phyloP scores from a whole-genome alignment of 208 protist species.

The Leishmania lainsoni region DNA sequence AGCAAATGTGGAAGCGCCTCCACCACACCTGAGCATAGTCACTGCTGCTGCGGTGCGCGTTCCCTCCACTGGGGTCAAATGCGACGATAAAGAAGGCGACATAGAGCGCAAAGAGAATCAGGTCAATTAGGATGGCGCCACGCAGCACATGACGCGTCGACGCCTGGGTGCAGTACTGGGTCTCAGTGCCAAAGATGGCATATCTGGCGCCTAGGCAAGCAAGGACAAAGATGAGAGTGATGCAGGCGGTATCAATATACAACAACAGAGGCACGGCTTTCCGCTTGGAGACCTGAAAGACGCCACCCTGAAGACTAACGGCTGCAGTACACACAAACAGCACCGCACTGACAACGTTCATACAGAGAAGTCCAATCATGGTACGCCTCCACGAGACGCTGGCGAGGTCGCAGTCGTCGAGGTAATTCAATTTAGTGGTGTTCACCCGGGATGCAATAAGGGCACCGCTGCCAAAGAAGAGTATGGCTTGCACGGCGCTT shows the following conservation, averaged over 20 bases:
- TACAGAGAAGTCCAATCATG: slow-evolving; percentile 42
- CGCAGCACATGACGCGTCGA: slow-evolving; percentile 38
- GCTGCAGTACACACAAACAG: slow-evolving; percentile 42
- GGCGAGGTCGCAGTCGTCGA: slow-evolving; percentile 11
- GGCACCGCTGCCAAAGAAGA: slow-evolving; percentile 30
- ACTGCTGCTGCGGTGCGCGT: slow-evolving; percentile 35
- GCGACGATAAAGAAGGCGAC: slow-evolving; percentile 41
- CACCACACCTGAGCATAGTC: slow-evolving; percentile 77
- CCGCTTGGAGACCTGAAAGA: slow-evolving; percentile 78
- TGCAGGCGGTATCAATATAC: slow-evolving; percentile 42
- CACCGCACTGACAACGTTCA: slow-evolving; percentile 36
- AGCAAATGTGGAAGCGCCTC: slow-evolving; percentile 62
- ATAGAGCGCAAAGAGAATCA: slow-evolving; percentile 37
- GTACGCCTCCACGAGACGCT: slow-evolving; percentile 10
- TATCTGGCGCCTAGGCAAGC: slow-evolving; percentile 36
- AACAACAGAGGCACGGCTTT: slow-evolving; percentile 53
- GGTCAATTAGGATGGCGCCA: slow-evolving; percentile 39
- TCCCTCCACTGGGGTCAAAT: slow-evolving; percentile 61
- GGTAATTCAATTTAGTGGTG: slow-evolving; percentile 18
- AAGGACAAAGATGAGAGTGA: slow-evolving; percentile 38
- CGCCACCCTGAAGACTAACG: slow-evolving; percentile 57
- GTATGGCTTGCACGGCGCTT: slow-evolving; percentile 45
- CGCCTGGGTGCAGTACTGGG: slow-evolving; percentile 16
- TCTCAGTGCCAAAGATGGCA: slow-evolving; percentile 44
- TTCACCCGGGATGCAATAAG: slow-evolving; percentile 21